Evolutionary conservation across 2,329 filamentous ascomycete species (phyloP), one percentile per base, ranked within the genome.

Genomic region (Lachnellula occidentalis): DNA sequence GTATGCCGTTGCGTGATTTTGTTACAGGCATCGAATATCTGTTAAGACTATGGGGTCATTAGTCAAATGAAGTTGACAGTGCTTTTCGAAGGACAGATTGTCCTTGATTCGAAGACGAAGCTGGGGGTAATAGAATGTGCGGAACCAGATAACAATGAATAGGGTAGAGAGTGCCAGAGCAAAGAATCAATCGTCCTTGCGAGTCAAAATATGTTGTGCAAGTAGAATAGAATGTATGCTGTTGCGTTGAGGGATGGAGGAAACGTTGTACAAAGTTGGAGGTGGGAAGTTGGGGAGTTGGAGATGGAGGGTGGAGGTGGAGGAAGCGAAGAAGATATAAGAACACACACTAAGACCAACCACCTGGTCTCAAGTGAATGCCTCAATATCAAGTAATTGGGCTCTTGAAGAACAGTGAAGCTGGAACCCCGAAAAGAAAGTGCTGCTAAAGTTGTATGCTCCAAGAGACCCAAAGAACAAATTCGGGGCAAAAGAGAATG

Each of bases 1-100:
- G 84, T 64, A 84, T 74, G 59, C 86, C 81, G 61, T 78, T 83
- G 61, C 86, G 82, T 61, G 85, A 82, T 57, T 81, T 80, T 47
- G 87, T 90, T 50, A 92, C 88, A 34, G 92, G 92, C 88, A 96
- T 92, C 4, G 92, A 96, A 72, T 95, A 95, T 61, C 92, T 87
- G 70, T 96, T 95, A 57, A 86, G 78, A 62, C 90, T 95, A 64
- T 64, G 60, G 54, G 58, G 56, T n/a, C 58, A 57, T 65, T 56
- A 59, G 57, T 52, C 45, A 47, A 53, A 51, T 53, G 34, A 53
- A 45, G 21, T 58, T 51, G 51, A 21, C n/a, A 31, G 17, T 17
- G 22, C 34, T 34, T 15, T 17, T 50, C 17, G 24, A 51, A 48
- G 45, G 9, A 45, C 37, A 51, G 42, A 45, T 48, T 39, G 22